A percentile compares a stretch with the other conserved stretches of the same genome.
Conservation (phyloP, 1,139 yeast species). For the Candida anutae region DNA sequence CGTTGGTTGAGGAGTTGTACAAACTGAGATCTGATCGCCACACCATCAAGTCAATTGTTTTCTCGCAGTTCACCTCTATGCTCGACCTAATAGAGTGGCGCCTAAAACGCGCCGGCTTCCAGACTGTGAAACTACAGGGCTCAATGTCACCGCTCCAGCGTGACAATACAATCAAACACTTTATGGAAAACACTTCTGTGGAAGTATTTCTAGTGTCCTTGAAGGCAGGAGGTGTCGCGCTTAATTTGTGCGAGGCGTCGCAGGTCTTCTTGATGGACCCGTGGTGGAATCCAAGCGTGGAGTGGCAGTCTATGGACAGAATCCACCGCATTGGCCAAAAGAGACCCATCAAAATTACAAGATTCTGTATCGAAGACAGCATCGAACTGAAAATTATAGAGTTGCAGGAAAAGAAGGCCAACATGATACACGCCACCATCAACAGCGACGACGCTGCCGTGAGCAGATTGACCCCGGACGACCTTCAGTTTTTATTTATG, state of each 20-base stretch:
- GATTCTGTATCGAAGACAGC: constrained; percentile 91
- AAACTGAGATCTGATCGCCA: constrained; percentile 76
- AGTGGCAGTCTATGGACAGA: constrained; percentile 97
- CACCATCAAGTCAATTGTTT: constrained; percentile 91
- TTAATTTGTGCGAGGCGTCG: constrained; percentile 92
- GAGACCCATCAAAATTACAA: constrained; percentile 87
- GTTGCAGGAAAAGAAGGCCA: constrained; percentile 92
- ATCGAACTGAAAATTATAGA: constrained; percentile 95
- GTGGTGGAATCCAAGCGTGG: constrained; percentile 99
- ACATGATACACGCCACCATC: constrained; percentile 94
- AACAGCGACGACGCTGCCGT: constrained; percentile 90
- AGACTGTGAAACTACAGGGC: constrained; percentile 89
- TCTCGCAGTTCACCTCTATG: constrained; percentile 96
- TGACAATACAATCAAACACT: constrained; percentile 81
- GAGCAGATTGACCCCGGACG: constrained; percentile 81
- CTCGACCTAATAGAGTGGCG: constrained; percentile 94
- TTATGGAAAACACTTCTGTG: constrained; percentile 85
- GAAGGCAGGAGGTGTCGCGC: constrained; percentile 98
- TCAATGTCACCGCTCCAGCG: constrained; percentile 95
- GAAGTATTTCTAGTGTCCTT: constrained; percentile 91
- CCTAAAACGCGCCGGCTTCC: constrained; percentile 84
- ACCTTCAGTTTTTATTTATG: constrained; percentile 85
- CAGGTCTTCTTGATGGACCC: constrained; percentile 94
- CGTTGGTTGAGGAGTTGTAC: constrained; percentile 86
- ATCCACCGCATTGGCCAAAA: constrained; percentile 96